Evolutionary conservation across 202 grass and related monocot species (phyloP).

Genomic region (Alloteropsis angusta): DNA sequence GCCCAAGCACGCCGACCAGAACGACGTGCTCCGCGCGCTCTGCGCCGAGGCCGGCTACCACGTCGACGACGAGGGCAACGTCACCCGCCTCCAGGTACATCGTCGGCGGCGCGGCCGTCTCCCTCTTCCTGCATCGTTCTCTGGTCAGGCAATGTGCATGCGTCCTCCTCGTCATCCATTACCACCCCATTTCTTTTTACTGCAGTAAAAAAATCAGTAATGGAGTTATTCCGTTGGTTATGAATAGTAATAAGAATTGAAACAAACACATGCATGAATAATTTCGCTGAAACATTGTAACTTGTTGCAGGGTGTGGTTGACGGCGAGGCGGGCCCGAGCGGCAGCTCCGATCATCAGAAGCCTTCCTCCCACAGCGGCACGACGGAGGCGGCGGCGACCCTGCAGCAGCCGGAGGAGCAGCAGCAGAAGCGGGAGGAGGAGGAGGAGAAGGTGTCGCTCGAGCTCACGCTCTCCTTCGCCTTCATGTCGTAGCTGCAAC

Average conservation of each 20-base stretch:
- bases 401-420: constrained; percentile 5
- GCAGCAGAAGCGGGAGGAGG: background rate
- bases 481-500: constrained; percentile 63
- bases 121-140: background rate
- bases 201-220: background rate
- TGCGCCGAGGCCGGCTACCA: constrained; percentile 75
- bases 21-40: constrained; percentile 79
- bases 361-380: constrained; percentile 14
- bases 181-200: background rate
- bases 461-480: constrained; percentile 81
- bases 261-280: too few species aligned
- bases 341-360: constrained; percentile 13
- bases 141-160: background rate
- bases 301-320: constrained; percentile 5
- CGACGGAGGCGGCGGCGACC: constrained; percentile 3
- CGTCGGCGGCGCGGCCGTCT: background rate
- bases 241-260: too few species aligned
- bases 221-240: background rate
- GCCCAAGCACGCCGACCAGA: constrained; percentile 90
- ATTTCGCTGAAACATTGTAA: background rate
- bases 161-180: background rate
- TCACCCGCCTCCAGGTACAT: constrained; percentile 38
- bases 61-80: constrained; percentile 71
- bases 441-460: constrained; percentile 34
- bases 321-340: background rate